Evolutionary conservation across 2,329 filamentous ascomycete species (phyloP), one percentile per base, ranked within the genome.

Genomic region (Penicillium italicum): DNA sequence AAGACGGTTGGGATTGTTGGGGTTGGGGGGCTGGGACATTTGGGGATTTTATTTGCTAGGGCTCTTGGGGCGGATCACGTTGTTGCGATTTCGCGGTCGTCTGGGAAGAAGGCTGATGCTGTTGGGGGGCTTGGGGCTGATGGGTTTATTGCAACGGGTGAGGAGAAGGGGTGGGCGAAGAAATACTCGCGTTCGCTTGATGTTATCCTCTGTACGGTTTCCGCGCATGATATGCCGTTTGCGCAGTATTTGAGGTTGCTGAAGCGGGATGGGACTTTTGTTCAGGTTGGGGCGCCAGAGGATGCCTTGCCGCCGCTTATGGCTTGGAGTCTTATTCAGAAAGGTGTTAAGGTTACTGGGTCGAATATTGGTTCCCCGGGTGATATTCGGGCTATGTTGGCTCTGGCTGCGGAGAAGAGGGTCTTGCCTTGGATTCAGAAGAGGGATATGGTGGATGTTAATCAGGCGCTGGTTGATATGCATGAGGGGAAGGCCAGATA

Each of bases 21-120:
- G 7, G 78, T 92, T 12, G 89, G 89, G 7, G 88, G 89, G 0
- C 73, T 91, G 0, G 88, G 89, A 0, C 88, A 93, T 69, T 84
- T 91, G 60, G 89, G 83, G 0, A 70, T 93, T 14, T 77, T 90
- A 57, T 91, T 84, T 70, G 85, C 88, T 0, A 85, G 82, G 62
- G 89, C 89, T 0, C 75, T 93, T 1, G 86, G 85, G 10, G 86
- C 85, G 26, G 85, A 89, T 44, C 80, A 81, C 7, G 78, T 85
- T 3, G 77, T 82, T 10, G 82, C 77, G 3, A 84, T 85, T 56
- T 83, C 80, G 10, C 75, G 82, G 2, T 77, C 72, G 2, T 70
- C 68, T 0, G 72, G 71, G 53, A 85, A 85, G 72, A 75, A 71
- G 38, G 67, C 69, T 1, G 82, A 85, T 69, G 81, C 80, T 0